Conservation (phyloP, 106 monocot genomes). For the Hemerocallis citrina region DNA sequence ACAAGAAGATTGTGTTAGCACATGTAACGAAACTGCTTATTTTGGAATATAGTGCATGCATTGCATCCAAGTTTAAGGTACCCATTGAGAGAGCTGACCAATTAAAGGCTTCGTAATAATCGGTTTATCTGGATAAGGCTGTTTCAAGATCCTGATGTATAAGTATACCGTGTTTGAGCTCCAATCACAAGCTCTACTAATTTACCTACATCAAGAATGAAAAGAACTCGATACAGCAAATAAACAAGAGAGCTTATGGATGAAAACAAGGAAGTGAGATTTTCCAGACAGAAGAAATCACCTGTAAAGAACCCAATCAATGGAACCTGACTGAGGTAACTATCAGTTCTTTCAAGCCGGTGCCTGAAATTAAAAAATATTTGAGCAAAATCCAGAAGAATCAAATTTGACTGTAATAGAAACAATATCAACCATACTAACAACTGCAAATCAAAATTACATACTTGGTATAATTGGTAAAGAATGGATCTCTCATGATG, state of each 20-base stretch:
- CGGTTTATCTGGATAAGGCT: not conserved
- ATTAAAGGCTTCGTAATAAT: not conserved
- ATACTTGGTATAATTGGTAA: constrained; percentile 67
- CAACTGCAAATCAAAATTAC: not conserved
- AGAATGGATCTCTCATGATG: constrained; percentile 91
- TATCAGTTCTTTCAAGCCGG: constrained; percentile 54
- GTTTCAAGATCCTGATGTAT: constrained; percentile 86
- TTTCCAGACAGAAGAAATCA: constrained; percentile 3
- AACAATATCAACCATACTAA: not conserved
- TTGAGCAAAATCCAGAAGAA: not conserved
- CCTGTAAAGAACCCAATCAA: constrained; percentile 73
- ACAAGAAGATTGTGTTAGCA: not conserved
- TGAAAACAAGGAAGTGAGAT: not conserved
- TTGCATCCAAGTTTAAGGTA: not conserved
- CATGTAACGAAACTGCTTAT: not conserved
- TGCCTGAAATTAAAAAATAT: constrained; percentile 40
- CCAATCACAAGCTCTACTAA: constrained; percentile 75
- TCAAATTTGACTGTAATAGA: not conserved
- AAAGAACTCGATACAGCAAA: constrained; percentile 1
- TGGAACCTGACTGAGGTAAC: constrained; percentile 46
- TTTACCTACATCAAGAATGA: constrained; percentile 46
- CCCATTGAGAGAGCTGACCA: not conserved
- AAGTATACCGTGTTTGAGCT: constrained; percentile 92
- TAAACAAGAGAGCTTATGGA: no score
- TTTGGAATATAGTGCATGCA: not conserved